Evolutionary conservation across 306 rosid species (phyloP).

Genomic region (Mimosa bimucronata): DNA sequence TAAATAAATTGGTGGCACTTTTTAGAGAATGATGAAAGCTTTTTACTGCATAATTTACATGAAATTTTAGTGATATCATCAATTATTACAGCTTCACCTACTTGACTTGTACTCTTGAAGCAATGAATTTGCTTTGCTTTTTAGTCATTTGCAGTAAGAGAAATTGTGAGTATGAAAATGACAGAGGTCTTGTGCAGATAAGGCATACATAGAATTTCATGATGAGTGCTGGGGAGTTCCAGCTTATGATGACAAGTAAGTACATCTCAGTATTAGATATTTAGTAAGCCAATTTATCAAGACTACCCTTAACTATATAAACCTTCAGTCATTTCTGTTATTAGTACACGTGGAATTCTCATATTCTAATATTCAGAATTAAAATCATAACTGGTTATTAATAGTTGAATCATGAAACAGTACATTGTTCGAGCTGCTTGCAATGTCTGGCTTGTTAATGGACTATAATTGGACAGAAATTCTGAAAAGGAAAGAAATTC

Average conservation of each 20-base stretch:
- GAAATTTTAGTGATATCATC: too few relatives aligned
- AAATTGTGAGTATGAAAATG: conserved; percentile 24
- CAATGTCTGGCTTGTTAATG: conserved; percentile 92
- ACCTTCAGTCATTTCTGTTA: not conserved
- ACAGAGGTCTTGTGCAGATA: conserved; percentile 59
- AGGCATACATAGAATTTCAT: conserved; percentile 82
- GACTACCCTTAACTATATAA: too few relatives aligned
- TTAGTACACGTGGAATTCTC: not conserved
- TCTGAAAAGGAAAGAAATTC: conserved; percentile 77
- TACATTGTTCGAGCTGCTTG: conserved; percentile 94
- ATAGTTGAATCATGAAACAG: conserved; percentile 46
- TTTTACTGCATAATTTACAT: not conserved
- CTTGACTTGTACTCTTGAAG: too few relatives aligned
- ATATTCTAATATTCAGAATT: not conserved
- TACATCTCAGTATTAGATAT: not conserved
- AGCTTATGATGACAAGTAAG: conserved; percentile 85
- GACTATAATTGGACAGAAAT: conserved; percentile 99
- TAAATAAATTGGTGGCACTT: too few relatives aligned
- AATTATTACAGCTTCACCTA: too few relatives aligned
- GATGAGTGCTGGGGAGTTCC: conserved; percentile 99
- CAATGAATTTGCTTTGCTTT: not conserved
- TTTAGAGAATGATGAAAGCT: too few relatives aligned
- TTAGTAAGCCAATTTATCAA: too few relatives aligned
- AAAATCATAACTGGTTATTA: not conserved
- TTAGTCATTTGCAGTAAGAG: not conserved